phyloP scores from a whole-genome alignment of 1,139 yeast genomes.

The Blastobotrys arbuscula region DNA sequence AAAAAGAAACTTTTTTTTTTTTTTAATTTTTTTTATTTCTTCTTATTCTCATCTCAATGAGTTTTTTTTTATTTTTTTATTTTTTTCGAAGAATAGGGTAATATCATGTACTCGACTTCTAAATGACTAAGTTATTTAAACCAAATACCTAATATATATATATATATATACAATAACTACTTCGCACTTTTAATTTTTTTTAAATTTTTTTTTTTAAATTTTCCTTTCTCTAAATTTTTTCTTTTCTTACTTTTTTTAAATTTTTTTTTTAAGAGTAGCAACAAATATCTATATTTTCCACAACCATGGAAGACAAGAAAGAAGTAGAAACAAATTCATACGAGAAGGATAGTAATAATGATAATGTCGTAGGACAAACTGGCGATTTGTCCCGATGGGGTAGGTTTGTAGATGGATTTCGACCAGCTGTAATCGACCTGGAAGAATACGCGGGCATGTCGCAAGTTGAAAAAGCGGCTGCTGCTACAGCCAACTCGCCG shows the following conservation, averaged over 20 bases:
- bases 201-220: neutral
- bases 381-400: slow-evolving; percentile 19
- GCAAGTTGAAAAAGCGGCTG: slow-evolving; percentile 13
- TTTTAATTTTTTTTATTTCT: too few species aligned
- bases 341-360: slow-evolving; percentile 4
- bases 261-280: neutral
- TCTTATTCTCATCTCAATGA: too few species aligned
- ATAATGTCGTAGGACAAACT: neutral
- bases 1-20: too few species aligned
- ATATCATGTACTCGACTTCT: too few species aligned
- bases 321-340: neutral
- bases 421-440: slow-evolving; percentile 24
- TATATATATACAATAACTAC: neutral
- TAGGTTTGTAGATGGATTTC: slow-evolving; percentile 27
- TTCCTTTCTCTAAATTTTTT: neutral
- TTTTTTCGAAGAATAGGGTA: too few species aligned
- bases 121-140: too few species aligned
- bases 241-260: neutral
- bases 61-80: too few species aligned
- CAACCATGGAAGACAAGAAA: slow-evolving; percentile 1
- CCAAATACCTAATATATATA: too few species aligned
- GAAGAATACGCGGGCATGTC: slow-evolving; percentile 29
- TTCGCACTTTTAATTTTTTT: neutral
- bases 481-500: slow-evolving; percentile 53
- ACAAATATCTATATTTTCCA: neutral